phyloP scores from a whole-genome alignment of 2,329 filamentous ascomycete genomes.

The Clarireedia monteithiana region DNA sequence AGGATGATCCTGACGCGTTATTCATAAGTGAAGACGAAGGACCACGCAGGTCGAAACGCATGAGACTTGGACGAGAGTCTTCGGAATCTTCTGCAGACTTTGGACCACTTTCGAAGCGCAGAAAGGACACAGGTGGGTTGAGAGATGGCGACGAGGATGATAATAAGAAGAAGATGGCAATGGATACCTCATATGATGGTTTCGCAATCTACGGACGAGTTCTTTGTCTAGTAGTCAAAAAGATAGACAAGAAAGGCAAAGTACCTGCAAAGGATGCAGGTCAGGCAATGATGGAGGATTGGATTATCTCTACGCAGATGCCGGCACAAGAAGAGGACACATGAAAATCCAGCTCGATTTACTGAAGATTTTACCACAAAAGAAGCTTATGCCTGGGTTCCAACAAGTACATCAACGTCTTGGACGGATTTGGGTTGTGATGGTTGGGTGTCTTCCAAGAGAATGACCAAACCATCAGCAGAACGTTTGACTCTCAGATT shows the following conservation, averaged over 20 bases:
- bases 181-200: conserved; percentile 86
- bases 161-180: conserved; percentile 84
- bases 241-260: conserved; percentile 49
- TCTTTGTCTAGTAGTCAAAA: conserved; percentile 80
- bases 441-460: too few relatives aligned
- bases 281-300: conserved; percentile 74
- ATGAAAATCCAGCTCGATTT: neutral
- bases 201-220: conserved; percentile 94
- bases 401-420: too few relatives aligned
- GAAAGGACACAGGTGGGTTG: conserved; percentile 31
- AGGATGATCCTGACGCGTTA: conserved; percentile 23
- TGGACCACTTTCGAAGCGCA: conserved; percentile 37
- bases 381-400: too few relatives aligned
- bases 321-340: conserved; percentile 25
- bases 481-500: too few relatives aligned
- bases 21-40: conserved; percentile 30
- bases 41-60: conserved; percentile 24
- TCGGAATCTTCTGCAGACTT: conserved; percentile 10
- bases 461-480: too few relatives aligned
- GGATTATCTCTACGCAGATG: conserved; percentile 73
- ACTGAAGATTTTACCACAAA: neutral
- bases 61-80: conserved; percentile 24
- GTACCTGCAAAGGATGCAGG: conserved; percentile 33
- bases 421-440: too few relatives aligned
- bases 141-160: conserved; percentile 35